phyloP scores from a whole-genome alignment of 495 filamentous ascomycete genomes.

The Aspergillus affinis region DNA sequence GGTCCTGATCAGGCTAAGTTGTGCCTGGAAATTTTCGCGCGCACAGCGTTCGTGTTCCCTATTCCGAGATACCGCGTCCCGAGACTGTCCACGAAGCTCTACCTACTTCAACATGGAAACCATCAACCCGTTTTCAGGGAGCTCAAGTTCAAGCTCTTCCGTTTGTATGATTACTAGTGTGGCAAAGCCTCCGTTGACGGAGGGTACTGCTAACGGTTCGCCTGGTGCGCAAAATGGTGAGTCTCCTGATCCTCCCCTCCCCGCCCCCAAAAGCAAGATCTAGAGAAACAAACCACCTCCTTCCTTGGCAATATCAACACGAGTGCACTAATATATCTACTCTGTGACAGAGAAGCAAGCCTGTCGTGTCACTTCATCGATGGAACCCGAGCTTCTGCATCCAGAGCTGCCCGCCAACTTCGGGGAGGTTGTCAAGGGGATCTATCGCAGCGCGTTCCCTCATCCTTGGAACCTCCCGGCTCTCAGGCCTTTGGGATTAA shows the following conservation, averaged over 20 bases:
- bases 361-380: background rate
- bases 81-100: background rate
- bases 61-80: background rate
- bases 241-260: slow-evolving; percentile 3
- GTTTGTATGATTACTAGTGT: slow-evolving; percentile 3
- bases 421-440: slow-evolving; percentile 59
- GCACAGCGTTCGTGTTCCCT: background rate
- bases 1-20: background rate
- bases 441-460: slow-evolving; percentile 81
- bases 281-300: background rate
- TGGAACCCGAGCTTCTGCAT: slow-evolving; percentile 8
- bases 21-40: too few relatives aligned
- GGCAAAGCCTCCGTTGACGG: slow-evolving; percentile 19
- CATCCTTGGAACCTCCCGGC: slow-evolving; percentile 61
- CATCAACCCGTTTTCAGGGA: background rate
- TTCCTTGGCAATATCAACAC: background rate
- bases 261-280: background rate
- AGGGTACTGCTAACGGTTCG: slow-evolving; percentile 16
- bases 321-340: background rate
- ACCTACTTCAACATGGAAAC: background rate
- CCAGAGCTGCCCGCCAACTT: slow-evolving; percentile 61
- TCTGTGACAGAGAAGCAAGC: slow-evolving; percentile 5
- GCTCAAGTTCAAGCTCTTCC: background rate
- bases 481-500: slow-evolving; percentile 61
- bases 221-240: slow-evolving; percentile 17